A percentile compares a stretch with the other conserved stretches of the same genome.
These are phyloP conservation scores for Phytophthora sp. DNA, from an alignment of 352 stramenopile genomes.

Conservation along the genomic window DNA sequence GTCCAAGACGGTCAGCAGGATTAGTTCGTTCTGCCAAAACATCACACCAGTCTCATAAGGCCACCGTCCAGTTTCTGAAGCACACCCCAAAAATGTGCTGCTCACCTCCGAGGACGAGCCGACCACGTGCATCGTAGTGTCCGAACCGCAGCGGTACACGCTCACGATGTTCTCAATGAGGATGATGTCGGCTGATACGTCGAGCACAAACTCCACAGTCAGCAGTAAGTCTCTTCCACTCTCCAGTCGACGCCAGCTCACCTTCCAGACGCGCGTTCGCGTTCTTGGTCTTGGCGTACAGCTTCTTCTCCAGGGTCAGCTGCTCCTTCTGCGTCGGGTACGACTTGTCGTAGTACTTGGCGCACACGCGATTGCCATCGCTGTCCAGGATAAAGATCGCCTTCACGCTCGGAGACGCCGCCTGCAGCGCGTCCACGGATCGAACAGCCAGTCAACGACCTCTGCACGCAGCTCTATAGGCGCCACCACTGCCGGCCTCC, in stretches of 20 bases:
- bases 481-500: neutral
- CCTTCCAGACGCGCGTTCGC: constrained; percentile 85
- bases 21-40: constrained; percentile 84
- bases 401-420: constrained; percentile 80
- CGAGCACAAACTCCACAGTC: neutral
- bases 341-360: constrained; percentile 93
- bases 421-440: constrained; percentile 37
- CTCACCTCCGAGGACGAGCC: constrained; percentile 79
- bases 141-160: constrained; percentile 88
- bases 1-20: constrained; percentile 87
- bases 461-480: neutral
- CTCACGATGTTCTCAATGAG: constrained; percentile 91
- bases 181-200: constrained; percentile 80
- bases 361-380: constrained; percentile 89
- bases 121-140: constrained; percentile 91
- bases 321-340: constrained; percentile 89
- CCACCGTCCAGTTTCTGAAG: no score
- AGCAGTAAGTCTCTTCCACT: neutral
- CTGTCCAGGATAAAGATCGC: constrained; percentile 90
- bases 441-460: constrained; percentile 1
- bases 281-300: constrained; percentile 92
- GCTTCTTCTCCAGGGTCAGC: constrained; percentile 89
- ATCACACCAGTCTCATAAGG: neutral
- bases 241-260: constrained; percentile 9
- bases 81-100: no score